Base-by-base conservation (phyloP, 441 rosid species). In the Erodium chrysanthum region DNA sequence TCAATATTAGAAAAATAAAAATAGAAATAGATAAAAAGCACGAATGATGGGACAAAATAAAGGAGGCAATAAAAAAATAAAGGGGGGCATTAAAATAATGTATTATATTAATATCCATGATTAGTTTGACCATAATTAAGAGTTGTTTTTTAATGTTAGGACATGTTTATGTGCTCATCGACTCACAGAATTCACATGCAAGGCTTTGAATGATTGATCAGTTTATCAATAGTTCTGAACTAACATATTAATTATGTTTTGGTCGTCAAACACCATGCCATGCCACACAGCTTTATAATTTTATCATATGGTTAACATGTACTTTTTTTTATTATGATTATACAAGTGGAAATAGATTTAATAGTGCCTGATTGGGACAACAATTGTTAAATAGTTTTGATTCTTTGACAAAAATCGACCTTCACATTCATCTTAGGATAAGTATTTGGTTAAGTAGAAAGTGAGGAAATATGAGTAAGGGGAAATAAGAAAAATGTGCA, bases 111-210 rank as follows among this genome's bases (percentile, higher is more conserved):
- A 71, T 50, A 29, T 23, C 58, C 66, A 80, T 78, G 58, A 78
- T 80, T 76, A 71, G 74, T 76, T 76, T 80, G 77, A 83, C 81
- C 67, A 66, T 66, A 7, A 68, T 76, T 70, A 8, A 0, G 18
- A 27, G 40, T 33, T 27, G 29, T 33, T 56, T 56, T 15, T 0
- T 54, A 12, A 61, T 5, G 12, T 27, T 61, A 11, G 33, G 18
- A 23, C 17, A 12, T 22, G 64, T 12, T 60, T 10, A 14, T 25
- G 65, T 25, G 63, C 63, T 58, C 31, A 58, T 10, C 63, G 31
- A 11, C 63, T 21, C 63, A 58, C 63, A 58, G 3, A 58, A 58
- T 10, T 58, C 63, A 58, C 63, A 58, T 58, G 63, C 63, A 58
- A 58, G 29, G 29, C 27, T 58, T 21, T 58, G 63, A 58, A 58